phyloP scores from a whole-genome alignment of 1,139 yeast species.

The Scheffersomyces illinoinensis region DNA sequence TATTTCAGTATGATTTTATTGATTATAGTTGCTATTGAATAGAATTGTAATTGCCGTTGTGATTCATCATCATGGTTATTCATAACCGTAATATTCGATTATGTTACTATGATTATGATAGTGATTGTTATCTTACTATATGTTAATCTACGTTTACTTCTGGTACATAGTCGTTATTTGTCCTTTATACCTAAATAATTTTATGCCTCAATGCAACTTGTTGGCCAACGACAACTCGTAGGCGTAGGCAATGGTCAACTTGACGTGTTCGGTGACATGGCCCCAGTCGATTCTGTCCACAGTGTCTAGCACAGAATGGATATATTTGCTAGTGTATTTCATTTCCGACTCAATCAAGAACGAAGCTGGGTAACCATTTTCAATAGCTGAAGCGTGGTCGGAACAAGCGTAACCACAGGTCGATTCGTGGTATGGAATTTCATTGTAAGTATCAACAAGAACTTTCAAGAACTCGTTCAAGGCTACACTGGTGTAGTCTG shows the following conservation, averaged over 20 bases:
- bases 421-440: slow-evolving; percentile 71
- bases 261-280: slow-evolving; percentile 79
- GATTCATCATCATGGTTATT: too few species aligned
- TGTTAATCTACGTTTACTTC: neutral
- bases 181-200: slow-evolving; percentile 2
- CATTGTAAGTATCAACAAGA: slow-evolving; percentile 60
- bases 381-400: slow-evolving; percentile 85
- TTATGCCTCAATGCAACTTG: slow-evolving; percentile 3
- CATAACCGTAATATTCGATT: too few species aligned
- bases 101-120: neutral
- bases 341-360: slow-evolving; percentile 80
- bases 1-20: neutral
- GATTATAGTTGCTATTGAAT: neutral
- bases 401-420: slow-evolving; percentile 91
- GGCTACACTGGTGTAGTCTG: slow-evolving; percentile 64
- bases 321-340: slow-evolving; percentile 60
- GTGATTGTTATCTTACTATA: neutral
- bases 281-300: slow-evolving; percentile 73
- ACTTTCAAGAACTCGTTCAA: slow-evolving; percentile 65
- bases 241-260: slow-evolving; percentile 69
- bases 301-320: slow-evolving; percentile 81
- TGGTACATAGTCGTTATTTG: neutral
- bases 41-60: too few species aligned
- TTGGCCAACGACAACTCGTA: slow-evolving; percentile 55
- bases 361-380: slow-evolving; percentile 80